Evolutionary conservation across 176 grass and related monocot genomes (phyloP).

Genomic region (Ensete ventricosum): DNA sequence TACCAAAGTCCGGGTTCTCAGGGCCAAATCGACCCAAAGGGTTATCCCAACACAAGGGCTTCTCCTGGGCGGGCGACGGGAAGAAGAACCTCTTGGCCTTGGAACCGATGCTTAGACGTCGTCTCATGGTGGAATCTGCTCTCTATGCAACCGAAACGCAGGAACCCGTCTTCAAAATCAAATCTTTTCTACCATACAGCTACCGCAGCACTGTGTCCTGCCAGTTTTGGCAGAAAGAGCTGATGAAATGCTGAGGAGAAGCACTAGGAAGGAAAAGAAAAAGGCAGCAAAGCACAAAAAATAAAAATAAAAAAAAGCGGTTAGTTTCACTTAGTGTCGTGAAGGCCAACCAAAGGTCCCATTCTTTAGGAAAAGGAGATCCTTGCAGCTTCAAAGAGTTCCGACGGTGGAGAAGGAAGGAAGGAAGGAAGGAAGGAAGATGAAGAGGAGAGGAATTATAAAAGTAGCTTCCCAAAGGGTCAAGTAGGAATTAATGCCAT

Average conservation of each 20-base stretch:
- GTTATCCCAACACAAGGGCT: background rate
- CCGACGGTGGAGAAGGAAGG: too few species aligned
- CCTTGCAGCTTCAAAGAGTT: too few species aligned
- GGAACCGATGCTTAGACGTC: background rate
- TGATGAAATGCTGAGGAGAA: background rate
- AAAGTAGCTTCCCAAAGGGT: background rate
- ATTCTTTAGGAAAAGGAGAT: too few species aligned
- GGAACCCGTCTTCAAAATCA: background rate
- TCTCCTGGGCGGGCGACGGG: constrained; percentile 1
- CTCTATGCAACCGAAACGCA: background rate
- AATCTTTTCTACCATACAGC: background rate
- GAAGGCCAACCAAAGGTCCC: background rate
- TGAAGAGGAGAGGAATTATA: too few species aligned
- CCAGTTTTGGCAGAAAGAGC: background rate
- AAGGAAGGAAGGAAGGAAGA: too few species aligned
- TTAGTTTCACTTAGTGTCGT: background rate
- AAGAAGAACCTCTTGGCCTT: constrained; percentile 5
- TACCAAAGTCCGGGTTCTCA: background rate
- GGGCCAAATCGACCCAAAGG: constrained; percentile 2
- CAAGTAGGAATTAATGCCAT: background rate
- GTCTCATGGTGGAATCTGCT: background rate
- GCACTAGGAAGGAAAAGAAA: background rate
- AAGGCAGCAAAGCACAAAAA: background rate
- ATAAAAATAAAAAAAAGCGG: background rate
- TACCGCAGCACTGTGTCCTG: background rate